These are phyloP conservation scores for Leucocoprinus leucothites DNA, from an alignment of 768 basidiomycete genomes.

Conservation along the genomic window DNA sequence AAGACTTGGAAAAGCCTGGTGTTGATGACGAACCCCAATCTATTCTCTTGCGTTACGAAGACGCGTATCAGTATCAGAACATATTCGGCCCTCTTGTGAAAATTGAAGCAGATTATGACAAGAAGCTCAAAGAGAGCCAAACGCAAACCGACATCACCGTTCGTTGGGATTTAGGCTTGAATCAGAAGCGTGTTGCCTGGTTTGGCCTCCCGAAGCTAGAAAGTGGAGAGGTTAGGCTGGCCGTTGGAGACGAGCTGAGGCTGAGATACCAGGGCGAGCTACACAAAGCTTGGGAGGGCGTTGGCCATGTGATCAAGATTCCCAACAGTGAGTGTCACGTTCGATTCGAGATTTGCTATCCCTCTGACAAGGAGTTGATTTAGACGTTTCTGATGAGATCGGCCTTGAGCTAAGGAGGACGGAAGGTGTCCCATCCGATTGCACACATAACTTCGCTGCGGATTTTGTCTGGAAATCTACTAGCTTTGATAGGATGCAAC, in stretches of 20 bases:
- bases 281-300: slow-evolving; percentile 95
- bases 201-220: slow-evolving; percentile 95
- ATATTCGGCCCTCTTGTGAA: slow-evolving; percentile 99
- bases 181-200: slow-evolving; percentile 99
- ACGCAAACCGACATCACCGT: slow-evolving; percentile 96
- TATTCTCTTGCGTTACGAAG: slow-evolving; percentile 88
- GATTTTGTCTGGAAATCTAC: slow-evolving; percentile 99
- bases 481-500: slow-evolving; percentile 98
- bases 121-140: slow-evolving; percentile 95
- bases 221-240: slow-evolving; percentile 94
- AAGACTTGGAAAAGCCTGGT: slow-evolving; percentile 96
- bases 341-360: background rate
- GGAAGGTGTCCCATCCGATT: slow-evolving; percentile 91
- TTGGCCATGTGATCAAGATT: slow-evolving; percentile 98
- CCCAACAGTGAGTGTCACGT: slow-evolving; percentile 79
- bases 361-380: slow-evolving; percentile 25
- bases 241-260: slow-evolving; percentile 93
- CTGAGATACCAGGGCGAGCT: slow-evolving; percentile 86
- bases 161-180: slow-evolving; percentile 96
- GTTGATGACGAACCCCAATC: slow-evolving; percentile 98
- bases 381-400: slow-evolving; percentile 98
- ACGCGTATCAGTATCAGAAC: slow-evolving; percentile 99
- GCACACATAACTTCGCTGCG: slow-evolving; percentile 93
- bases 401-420: slow-evolving; percentile 86
- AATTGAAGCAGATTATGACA: slow-evolving; percentile 99